A percentile compares a stretch with the other conserved stretches of the same genome.
phyloP scores from a whole-genome alignment of 768 basidiomycete species.

The Mycena floridula region DNA sequence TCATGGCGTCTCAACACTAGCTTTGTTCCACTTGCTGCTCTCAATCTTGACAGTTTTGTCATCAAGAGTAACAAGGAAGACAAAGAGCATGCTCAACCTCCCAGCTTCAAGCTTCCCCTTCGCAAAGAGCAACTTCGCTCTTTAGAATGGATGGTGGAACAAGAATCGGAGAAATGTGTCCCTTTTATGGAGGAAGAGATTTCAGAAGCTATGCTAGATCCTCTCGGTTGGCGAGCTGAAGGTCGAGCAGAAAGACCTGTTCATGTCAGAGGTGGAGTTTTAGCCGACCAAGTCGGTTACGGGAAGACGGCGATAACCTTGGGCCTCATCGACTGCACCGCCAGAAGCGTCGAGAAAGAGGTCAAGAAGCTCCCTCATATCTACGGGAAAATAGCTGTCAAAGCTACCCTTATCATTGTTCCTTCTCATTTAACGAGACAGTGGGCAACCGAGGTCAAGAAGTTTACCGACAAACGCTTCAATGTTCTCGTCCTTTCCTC shows the following conservation, averaged over 20 bases:
- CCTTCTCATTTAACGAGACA: constrained; percentile 88
- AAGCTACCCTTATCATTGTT: constrained; percentile 79
- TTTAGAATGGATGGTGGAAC: constrained; percentile 85
- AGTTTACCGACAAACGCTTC: constrained; percentile 67
- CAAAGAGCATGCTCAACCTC: constrained; percentile 66
- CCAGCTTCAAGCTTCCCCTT: constrained; percentile 67
- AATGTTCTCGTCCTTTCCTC: constrained; percentile 62
- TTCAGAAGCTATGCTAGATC: constrained; percentile 79
- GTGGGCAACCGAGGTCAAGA: constrained; percentile 81
- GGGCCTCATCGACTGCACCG: constrained; percentile 75
- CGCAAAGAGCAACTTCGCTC: constrained; percentile 87
- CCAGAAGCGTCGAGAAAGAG: constrained; percentile 49
- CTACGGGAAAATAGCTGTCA: constrained; percentile 66
- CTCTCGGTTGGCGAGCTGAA: constrained; percentile 92
- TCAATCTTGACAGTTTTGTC: constrained; percentile 56
- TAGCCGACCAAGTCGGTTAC: constrained; percentile 95
- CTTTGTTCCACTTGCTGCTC: constrained; percentile 58
- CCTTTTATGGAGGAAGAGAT: constrained; percentile 94
- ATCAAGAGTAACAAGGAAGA: constrained; percentile 76
- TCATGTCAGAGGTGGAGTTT: constrained; percentile 78
- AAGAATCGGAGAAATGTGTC: constrained; percentile 56
- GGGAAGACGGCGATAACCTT: constrained; percentile 96
- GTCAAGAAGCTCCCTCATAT: constrained; percentile 43
- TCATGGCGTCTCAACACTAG: constrained; percentile 84
- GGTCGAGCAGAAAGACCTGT: constrained; percentile 78